Evolutionary conservation across 1,139 yeast genomes (phyloP), one percentile per base, ranked within the genome.

Genomic region (Yamadazyma jaroonii): DNA sequence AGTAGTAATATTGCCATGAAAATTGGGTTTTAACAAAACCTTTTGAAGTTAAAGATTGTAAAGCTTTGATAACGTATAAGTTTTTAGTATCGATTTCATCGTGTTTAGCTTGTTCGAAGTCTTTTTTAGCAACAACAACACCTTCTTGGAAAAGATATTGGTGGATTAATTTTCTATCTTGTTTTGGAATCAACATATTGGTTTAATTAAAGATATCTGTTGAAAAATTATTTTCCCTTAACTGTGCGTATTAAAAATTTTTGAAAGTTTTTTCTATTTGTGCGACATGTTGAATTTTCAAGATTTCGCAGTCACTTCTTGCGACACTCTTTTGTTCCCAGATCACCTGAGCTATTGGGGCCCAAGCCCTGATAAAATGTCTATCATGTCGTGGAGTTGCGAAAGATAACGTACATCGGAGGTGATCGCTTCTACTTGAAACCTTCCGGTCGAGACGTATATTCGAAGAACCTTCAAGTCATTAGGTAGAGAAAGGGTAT

Each of bases 1-100:
- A 94, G 96, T 92, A 94, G 81, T 92, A 94, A 84, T 88, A 88
- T 85, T 90, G 97, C 99, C 99, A 92, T 64, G 98, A 92, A 85
- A 92, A 92, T 78, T 90, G 97, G 64, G 99, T 92, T 87, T 90
- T 89, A 76, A 92, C 97, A 83, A 67, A 92, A 72, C 99, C 99
- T 79, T 84, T 89, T 57, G 98, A 92, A 69, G 96, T 89, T 74
- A 92, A 86, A 53, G 97, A 90, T 81, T 92, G 99, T 74, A 92
- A 84, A 67, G 98, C 97, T 86, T 92, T 92, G 82, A 92, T 89
- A 72, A 92, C 99, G 70, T 72, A 90, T 74, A 90, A 84, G 95
- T 90, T 89, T 79, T 79, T 90, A 81, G 96, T 85, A 78, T 85
- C 95, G 67, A 92, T 87, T 68, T 88, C 97, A 63, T 90, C 97